These are phyloP conservation scores for Sclerotinia glacialis DNA, from an alignment of 2,329 filamentous ascomycete species.

Conservation along the genomic window DNA sequence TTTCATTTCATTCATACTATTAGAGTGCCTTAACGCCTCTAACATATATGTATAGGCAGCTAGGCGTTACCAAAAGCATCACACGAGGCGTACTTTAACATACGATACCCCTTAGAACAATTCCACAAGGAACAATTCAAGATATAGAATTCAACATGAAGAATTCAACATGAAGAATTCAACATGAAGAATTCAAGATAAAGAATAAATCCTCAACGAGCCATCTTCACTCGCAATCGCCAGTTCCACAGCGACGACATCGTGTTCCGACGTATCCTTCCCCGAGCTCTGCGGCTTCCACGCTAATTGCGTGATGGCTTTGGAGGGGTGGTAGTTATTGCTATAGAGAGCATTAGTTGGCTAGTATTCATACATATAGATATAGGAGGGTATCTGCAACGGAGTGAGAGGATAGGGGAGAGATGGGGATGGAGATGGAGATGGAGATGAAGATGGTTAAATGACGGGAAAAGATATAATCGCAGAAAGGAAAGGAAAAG, in stretches of 20 bases:
- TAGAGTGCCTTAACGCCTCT: slow-evolving; percentile 23
- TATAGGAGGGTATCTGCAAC: too few relatives aligned
- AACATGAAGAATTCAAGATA: slow-evolving; percentile 41
- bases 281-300: slow-evolving; percentile 56
- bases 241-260: slow-evolving; percentile 30
- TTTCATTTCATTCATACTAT: background rate
- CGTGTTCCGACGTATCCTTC: slow-evolving; percentile 19
- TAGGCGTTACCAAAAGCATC: slow-evolving; percentile 20
- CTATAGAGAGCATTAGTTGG: slow-evolving; percentile 36
- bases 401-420: too few relatives aligned
- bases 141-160: too few relatives aligned
- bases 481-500: background rate
- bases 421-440: too few relatives aligned
- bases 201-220: slow-evolving; percentile 56
- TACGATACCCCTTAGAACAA: slow-evolving; percentile 27
- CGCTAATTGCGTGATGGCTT: slow-evolving; percentile 52
- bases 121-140: too few relatives aligned
- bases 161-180: slow-evolving; percentile 44
- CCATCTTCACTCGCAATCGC: slow-evolving; percentile 53
- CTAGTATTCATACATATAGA: too few relatives aligned
- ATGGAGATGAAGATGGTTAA: too few relatives aligned
- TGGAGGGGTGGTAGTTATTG: slow-evolving; percentile 45
- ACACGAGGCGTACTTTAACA: slow-evolving; percentile 23
- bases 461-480: too few relatives aligned
- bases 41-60: background rate